These are phyloP conservation scores for Cyberlindnera xishuangbannaensis DNA, from an alignment of 805 yeast genomes.

Conservation along the genomic window DNA sequence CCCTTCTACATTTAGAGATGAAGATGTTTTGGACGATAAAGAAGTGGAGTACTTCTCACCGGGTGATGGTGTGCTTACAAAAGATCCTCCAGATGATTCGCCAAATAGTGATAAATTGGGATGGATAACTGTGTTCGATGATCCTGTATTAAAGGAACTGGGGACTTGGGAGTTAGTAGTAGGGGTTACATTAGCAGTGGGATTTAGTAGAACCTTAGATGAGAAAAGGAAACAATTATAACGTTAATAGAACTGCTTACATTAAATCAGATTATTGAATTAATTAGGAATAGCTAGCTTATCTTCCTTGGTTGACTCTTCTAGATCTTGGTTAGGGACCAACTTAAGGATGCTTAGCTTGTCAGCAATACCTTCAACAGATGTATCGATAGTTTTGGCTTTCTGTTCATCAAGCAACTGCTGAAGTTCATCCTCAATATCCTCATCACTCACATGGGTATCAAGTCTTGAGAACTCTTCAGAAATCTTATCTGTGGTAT, in stretches of 20 bases:
- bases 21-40: constrained; percentile 3
- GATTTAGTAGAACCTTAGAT: constrained; percentile 33
- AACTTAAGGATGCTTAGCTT: constrained; percentile 24
- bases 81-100: constrained; percentile 50
- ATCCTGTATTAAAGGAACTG: constrained; percentile 39
- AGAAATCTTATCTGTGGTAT: constrained; percentile 34
- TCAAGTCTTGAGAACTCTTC: constrained; percentile 25
- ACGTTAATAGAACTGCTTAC: neutral
- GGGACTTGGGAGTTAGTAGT: constrained; percentile 37
- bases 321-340: constrained; percentile 11
- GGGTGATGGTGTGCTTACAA: constrained; percentile 49
- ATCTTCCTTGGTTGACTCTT: constrained; percentile 1
- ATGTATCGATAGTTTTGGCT: constrained; percentile 4
- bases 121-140: constrained; percentile 59
- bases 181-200: constrained; percentile 49
- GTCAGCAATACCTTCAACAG: constrained; percentile 20
- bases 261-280: neutral
- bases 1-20: constrained; percentile 1
- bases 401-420: constrained; percentile 24
- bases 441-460: constrained; percentile 21
- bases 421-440: constrained; percentile 32
- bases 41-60: constrained; percentile 26
- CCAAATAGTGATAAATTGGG: constrained; percentile 58
- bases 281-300: constrained; percentile 2
- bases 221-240: constrained; percentile 9